Evolutionary conservation across 768 basidiomycete species (phyloP).

Genomic region (Favolaschia claudopus): DNA sequence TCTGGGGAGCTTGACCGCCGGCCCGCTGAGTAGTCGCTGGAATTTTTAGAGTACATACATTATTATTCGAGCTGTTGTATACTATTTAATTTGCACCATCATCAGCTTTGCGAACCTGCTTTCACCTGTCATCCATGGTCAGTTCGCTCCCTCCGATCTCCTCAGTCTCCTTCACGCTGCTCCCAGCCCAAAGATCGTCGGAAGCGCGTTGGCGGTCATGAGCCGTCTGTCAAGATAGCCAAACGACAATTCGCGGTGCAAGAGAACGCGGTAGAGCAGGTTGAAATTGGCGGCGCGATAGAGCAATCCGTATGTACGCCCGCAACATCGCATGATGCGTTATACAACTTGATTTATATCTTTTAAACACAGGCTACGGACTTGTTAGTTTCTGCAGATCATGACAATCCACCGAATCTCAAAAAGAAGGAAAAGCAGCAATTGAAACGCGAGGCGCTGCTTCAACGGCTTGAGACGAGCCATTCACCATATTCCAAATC

Average conservation of each 20-base stretch:
- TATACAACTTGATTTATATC: slow-evolving; percentile 6
- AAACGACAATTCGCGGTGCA: slow-evolving; percentile 60
- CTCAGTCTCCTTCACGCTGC: not conserved
- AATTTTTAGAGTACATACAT: no score
- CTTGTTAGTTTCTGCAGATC: slow-evolving; percentile 47
- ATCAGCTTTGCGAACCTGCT: no score
- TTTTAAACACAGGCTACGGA: slow-evolving; percentile 59
- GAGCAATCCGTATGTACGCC: slow-evolving; percentile 49
- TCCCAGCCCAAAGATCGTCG: slow-evolving; percentile 50
- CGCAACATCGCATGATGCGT: slow-evolving; percentile 10
- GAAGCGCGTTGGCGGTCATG: slow-evolving; percentile 54
- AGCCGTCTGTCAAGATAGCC: slow-evolving; percentile 56
- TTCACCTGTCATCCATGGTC: no score
- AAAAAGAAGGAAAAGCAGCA: slow-evolving; percentile 76
- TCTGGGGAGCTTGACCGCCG: slow-evolving; percentile 10
- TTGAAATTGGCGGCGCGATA: slow-evolving; percentile 51
- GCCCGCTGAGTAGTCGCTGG: slow-evolving; percentile 5
- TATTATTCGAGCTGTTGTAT: no score
- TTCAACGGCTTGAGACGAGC: slow-evolving; percentile 65
- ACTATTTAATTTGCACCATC: no score
- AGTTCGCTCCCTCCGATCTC: slow-evolving; percentile 9
- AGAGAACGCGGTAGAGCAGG: slow-evolving; percentile 54
- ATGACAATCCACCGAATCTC: slow-evolving; percentile 32
- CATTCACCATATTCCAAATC: slow-evolving; percentile 73
- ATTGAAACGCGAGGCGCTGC: slow-evolving; percentile 70